phyloP scores from a whole-genome alignment of 75 land plant species.

The Adiantum capillusveneris region DNA sequence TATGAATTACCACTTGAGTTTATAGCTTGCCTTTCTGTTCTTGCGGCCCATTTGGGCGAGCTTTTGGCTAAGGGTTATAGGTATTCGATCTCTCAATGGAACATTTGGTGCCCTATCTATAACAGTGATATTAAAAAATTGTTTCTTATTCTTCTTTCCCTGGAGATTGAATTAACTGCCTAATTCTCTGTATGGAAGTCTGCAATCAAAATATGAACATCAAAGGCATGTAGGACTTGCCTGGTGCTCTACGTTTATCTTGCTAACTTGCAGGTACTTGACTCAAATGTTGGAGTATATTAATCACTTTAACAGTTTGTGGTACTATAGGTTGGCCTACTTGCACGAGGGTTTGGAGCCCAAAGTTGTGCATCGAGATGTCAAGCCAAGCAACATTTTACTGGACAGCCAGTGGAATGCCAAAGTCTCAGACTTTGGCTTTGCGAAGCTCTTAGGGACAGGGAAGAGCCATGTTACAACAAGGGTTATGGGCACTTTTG shows the following conservation, averaged over 20 bases:
- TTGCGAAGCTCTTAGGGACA: conserved; percentile 67
- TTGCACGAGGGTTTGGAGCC: conserved; percentile 79
- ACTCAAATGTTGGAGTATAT: not conserved
- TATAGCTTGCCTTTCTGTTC: too few species aligned
- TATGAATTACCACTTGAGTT: too few species aligned
- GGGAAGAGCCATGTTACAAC: conserved; percentile 70
- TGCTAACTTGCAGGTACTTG: too few species aligned
- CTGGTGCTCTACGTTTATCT: too few species aligned
- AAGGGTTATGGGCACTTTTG: conserved; percentile 80
- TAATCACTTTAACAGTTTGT: not conserved
- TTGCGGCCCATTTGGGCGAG: too few species aligned
- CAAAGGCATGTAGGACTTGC: too few species aligned
- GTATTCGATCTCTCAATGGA: too few species aligned
- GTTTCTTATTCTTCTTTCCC: not conserved
- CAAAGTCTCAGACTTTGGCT: conserved; percentile 71
- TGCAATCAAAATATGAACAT: too few species aligned
- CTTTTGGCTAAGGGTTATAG: too few species aligned
- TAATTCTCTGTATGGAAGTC: not conserved
- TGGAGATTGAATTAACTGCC: too few species aligned
- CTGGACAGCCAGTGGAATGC: conserved; percentile 60
- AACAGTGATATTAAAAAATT: too few species aligned
- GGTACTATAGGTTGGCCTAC: conserved; percentile 52
- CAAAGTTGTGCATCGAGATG: conserved; percentile 74
- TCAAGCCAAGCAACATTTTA: conserved; percentile 68
- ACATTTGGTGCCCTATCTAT: too few species aligned